These are phyloP conservation scores for Xylariaceae sp. DNA, from an alignment of 2,329 filamentous ascomycete genomes.

Conservation along the genomic window DNA sequence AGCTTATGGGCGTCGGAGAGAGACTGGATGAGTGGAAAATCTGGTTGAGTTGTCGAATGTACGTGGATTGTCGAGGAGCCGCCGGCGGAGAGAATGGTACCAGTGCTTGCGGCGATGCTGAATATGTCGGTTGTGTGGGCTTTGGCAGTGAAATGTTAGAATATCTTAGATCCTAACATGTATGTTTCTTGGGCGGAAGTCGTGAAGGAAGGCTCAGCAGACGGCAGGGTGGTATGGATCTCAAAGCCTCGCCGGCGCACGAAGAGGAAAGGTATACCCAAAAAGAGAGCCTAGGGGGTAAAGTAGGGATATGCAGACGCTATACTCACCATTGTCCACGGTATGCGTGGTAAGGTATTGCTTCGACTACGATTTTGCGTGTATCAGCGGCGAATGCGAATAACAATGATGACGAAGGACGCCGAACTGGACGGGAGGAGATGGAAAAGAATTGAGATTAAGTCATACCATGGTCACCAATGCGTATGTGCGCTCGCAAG, in stretches of 20 bases:
- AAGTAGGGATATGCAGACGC: neutral
- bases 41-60: constrained; percentile 64
- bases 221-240: neutral
- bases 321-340: constrained; percentile 67
- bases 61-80: constrained; percentile 78
- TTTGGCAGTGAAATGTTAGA: constrained; percentile 34
- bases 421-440: neutral
- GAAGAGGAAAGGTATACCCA: neutral
- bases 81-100: constrained; percentile 72
- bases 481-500: constrained; percentile 29
- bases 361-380: constrained; percentile 68
- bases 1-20: constrained; percentile 76
- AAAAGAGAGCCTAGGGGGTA: neutral
- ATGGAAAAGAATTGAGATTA: constrained; percentile 3
- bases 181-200: constrained; percentile 9
- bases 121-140: constrained; percentile 83
- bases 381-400: constrained; percentile 8
- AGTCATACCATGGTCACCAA: constrained; percentile 36
- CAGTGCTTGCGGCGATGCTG: constrained; percentile 69
- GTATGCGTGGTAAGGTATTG: constrained; percentile 95
- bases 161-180: constrained; percentile 4
- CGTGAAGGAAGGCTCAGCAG: neutral
- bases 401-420: neutral
- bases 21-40: constrained; percentile 73
- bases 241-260: neutral